Base-by-base conservation (phyloP, 306 rosid species). In the Myrica gale region DNA sequence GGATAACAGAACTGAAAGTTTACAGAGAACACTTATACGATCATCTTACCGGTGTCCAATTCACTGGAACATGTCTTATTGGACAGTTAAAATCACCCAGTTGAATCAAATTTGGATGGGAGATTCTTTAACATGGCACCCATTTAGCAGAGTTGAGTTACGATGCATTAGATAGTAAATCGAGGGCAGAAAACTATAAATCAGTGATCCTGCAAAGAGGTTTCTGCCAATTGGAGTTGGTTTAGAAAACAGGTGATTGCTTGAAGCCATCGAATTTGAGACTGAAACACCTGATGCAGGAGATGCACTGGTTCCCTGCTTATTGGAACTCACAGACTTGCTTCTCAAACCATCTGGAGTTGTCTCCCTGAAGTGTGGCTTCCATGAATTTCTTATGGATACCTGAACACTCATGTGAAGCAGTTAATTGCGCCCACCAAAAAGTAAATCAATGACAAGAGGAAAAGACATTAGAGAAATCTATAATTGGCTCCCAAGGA, bases 321-420 rank as follows among this genome's bases (percentile, higher is more conserved):
- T 90, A 82, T 84, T 85, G 79, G 96, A 69, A 70, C 77, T 75
- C 68, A 74, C 60, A 55, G 93, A 84, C 71, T 48, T 66, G 85
- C 88, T 82, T 88, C 90, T 87, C 76, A 77, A 76, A 79, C 87
- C 85, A 80, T 83, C 84, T 45, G 97, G 94, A 21, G 91, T 91
- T 32, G 85, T 69, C 55, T 86, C 93, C 82, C 81, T 83, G 68
- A 96, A 88, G 82, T 61, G 69, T 43, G 83, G 68, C 80, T 85
- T 93, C 89, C 88, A 73, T 17, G 90, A 74, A 79, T 74, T 85
- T 84, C 93, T 81, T 68, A 20, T 67, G 65, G 89, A 89, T 73
- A 87, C 89, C 98, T 93, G 88, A 61, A 79, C 72, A 51, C 73
- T 50, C 46, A 45, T 52, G 73, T 39, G 43, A 73, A 66, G 42